Evolutionary conservation across 2,329 filamentous ascomycete species (phyloP), one percentile per base, ranked within the genome.

Genomic region (Cladophialophora carrionii): DNA sequence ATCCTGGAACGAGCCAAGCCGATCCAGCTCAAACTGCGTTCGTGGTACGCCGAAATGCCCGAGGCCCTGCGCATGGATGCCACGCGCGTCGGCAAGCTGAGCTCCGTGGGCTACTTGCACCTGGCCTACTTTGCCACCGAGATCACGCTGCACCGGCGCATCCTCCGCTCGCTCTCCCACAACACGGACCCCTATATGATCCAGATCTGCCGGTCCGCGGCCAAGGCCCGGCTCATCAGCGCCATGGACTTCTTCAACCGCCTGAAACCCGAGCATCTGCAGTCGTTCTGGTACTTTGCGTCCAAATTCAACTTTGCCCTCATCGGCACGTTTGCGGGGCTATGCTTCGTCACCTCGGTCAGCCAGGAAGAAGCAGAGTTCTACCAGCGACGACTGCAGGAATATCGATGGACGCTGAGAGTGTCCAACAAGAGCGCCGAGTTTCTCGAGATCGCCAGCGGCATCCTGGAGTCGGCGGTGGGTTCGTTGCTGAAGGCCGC

Each of bases 181-280:
- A 82, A 80, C 22, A 78, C 77, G 41, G 91, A 96, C 74, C 85
- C 89, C 0, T 96, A 97, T 72, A 83, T 97, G 49, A 64, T 71
- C 43, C 78, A 82, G 4, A 96, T 97, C 71, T 96, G 93, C 78
- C 92, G 94, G 60, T 93, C 89, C 63, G 94, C 94, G 3, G 94
- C 94, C 60, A 97, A 97, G 77, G 96, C 94, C 0, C 89, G 94
- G 5, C 84, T 98, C 37, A 96, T 97, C 74, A 96, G 91, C 24
- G 92, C 93, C 69, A 96, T 98, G 90, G 94, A 98, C 76, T 96
- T 97, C 77, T 92, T 96, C 72, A 97, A 97, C 78, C 89, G 94
- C 0, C 85, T 98, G 34, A 92, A 90, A 52, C 91, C 92, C 0
- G 87, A 88, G 41, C 93, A 98, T 73, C 84, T 97, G 32, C 87